These are phyloP conservation scores for Mycena rosella DNA, from an alignment of 768 basidiomycete species.

Conservation along the genomic window DNA sequence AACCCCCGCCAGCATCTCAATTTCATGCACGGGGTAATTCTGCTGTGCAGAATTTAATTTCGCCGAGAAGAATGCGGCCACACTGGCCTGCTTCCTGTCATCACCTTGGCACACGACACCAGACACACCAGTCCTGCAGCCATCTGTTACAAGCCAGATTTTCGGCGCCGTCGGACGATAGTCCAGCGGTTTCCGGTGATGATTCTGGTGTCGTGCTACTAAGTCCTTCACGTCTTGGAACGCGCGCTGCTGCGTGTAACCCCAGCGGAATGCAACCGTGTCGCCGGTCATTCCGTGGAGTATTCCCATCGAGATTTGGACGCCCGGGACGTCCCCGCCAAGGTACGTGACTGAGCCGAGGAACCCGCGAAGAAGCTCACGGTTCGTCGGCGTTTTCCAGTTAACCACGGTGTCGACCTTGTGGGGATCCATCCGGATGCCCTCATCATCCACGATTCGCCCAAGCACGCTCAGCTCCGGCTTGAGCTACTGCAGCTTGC, in stretches of 20 bases:
- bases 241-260: not conserved
- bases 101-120: not conserved
- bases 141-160: conserved; percentile 2
- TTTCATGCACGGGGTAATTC: not conserved
- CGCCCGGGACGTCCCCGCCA: not conserved
- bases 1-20: not conserved
- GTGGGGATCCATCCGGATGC: conserved; percentile 35
- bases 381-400: conserved; percentile 5
- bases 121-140: not conserved
- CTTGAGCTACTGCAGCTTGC: not conserved
- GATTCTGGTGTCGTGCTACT: not conserved
- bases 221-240: not conserved
- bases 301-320: not conserved
- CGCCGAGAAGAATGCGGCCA: not conserved
- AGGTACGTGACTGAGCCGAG: not conserved
- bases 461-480: not conserved
- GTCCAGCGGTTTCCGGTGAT: not conserved
- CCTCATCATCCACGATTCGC: not conserved
- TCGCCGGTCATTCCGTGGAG: not conserved
- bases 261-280: not conserved
- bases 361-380: not conserved
- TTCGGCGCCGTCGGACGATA: not conserved
- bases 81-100: not conserved
- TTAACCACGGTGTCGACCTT: not conserved
- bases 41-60: not conserved